Evolutionary conservation across 306 rosid genomes (phyloP).

Genomic region (Gastrolobium villosum): DNA sequence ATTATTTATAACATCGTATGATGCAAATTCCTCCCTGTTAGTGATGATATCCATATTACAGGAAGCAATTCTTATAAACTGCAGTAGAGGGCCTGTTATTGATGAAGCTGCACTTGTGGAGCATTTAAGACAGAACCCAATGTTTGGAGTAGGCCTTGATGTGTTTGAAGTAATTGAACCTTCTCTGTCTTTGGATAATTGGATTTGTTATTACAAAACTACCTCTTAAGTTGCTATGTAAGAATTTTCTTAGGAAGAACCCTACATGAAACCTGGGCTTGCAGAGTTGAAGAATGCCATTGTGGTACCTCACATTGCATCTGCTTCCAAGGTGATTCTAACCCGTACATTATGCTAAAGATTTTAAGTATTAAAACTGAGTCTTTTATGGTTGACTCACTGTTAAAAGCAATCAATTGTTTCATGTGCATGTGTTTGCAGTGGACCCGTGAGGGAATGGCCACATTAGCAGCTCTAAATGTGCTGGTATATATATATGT

Average conservation of each 20-base stretch:
- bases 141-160: conserved; percentile 98
- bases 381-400: conserved; percentile 17
- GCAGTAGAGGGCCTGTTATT: conserved; percentile 96
- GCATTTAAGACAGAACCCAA: conserved; percentile 83
- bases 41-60: conserved; percentile 45
- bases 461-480: conserved; percentile 96
- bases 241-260: conserved; percentile 77
- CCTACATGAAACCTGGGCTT: conserved; percentile 97
- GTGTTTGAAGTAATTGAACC: conserved; percentile 82
- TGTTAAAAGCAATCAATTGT: conserved; percentile 8
- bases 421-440: conserved; percentile 49
- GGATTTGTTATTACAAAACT: not conserved
- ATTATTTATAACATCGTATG: not conserved
- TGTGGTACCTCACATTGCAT: conserved; percentile 98
- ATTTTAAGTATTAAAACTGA: not conserved
- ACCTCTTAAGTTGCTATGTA: not conserved
- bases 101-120: conserved; percentile 97
- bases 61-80: conserved; percentile 96
- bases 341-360: not conserved
- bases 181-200: conserved; percentile 28
- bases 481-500: conserved; percentile 80
- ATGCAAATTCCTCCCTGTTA: conserved; percentile 7
- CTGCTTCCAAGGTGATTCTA: conserved; percentile 90
- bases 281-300: conserved; percentile 94
- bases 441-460: conserved; percentile 99